Percentiles rank a stretch among this genome's conserved stretches.
Evolutionary conservation across 139 green algal genomes (phyloP).

Genomic region (Pleodorina starrii): DNA sequence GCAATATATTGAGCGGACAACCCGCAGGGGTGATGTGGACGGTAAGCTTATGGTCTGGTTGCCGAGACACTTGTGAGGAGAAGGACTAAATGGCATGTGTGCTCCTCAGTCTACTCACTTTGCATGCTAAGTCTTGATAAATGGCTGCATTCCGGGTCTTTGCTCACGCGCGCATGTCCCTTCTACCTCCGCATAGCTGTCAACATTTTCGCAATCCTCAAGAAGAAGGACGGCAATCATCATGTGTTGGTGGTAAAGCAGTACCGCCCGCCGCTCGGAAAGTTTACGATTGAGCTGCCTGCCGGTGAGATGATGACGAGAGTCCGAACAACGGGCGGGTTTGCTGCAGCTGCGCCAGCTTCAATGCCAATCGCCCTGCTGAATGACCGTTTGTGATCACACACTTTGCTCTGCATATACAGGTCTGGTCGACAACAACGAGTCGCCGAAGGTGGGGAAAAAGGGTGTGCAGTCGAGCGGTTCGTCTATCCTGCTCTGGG

Average conservation of each 20-base stretch:
- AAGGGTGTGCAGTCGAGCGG: neutral
- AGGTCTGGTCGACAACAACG: constrained; percentile 43
- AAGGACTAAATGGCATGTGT: too few species aligned
- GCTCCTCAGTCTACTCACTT: too few species aligned
- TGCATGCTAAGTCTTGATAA: too few species aligned
- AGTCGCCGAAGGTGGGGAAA: constrained; percentile 16
- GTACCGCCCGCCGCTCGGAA: constrained; percentile 34
- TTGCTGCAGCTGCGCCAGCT: too few species aligned
- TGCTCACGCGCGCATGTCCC: neutral
- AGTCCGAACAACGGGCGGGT: too few species aligned
- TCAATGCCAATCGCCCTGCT: neutral
- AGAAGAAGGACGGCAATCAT: constrained; percentile 32
- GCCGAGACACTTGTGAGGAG: too few species aligned
- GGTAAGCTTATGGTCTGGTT: constrained; percentile 23
- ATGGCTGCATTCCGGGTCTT: neutral
- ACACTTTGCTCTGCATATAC: neutral
- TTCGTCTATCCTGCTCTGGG: neutral
- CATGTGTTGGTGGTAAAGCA: constrained; percentile 38
- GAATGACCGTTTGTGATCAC: neutral
- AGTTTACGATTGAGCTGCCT: constrained; percentile 42
- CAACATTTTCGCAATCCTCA: constrained; percentile 46
- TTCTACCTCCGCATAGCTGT: neutral
- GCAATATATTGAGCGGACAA: constrained; percentile 49
- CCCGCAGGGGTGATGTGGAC: constrained; percentile 35
- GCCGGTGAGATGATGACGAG: constrained; percentile 17